These are phyloP conservation scores for Echeveria elegans DNA, from an alignment of 164 flowering plant species.

Conservation along the genomic window DNA sequence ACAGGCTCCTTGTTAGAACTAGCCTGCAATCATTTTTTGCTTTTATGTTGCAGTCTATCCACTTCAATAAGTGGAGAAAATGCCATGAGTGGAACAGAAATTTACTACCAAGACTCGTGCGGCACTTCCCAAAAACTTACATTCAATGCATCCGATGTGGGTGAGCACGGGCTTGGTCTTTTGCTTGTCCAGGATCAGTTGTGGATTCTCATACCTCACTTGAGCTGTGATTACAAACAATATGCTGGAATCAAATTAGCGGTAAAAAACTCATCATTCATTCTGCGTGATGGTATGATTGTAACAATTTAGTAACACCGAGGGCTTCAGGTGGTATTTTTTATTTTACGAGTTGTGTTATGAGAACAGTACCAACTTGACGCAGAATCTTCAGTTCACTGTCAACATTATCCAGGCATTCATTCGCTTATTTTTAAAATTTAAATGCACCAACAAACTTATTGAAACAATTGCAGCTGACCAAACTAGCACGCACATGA, in stretches of 20 bases:
- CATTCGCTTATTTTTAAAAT: background rate
- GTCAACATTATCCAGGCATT: background rate
- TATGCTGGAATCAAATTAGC: constrained; percentile 67
- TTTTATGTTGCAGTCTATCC: constrained; percentile 48
- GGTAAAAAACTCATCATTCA: constrained; percentile 40
- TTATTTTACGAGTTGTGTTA: background rate
- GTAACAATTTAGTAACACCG: background rate
- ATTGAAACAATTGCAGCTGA: background rate
- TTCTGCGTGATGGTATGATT: constrained; percentile 15
- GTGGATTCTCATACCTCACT: constrained; percentile 62
- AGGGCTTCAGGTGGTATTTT: background rate
- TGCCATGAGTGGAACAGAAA: constrained; percentile 47
- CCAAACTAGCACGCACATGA: no score
- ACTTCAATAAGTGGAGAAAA: constrained; percentile 36
- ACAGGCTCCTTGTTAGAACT: background rate
- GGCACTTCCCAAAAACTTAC: constrained; percentile 37
- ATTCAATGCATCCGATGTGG: constrained; percentile 42
- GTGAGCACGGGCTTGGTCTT: constrained; percentile 39
- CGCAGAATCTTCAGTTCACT: background rate
- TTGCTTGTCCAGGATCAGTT: constrained; percentile 42
- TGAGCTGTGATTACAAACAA: constrained; percentile 63
- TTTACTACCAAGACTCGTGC: constrained; percentile 52
- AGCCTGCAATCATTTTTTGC: background rate
- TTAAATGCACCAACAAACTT: background rate
- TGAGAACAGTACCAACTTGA: background rate